phyloP scores from a whole-genome alignment of 179 eudicot species.

The Camellia oleifera region DNA sequence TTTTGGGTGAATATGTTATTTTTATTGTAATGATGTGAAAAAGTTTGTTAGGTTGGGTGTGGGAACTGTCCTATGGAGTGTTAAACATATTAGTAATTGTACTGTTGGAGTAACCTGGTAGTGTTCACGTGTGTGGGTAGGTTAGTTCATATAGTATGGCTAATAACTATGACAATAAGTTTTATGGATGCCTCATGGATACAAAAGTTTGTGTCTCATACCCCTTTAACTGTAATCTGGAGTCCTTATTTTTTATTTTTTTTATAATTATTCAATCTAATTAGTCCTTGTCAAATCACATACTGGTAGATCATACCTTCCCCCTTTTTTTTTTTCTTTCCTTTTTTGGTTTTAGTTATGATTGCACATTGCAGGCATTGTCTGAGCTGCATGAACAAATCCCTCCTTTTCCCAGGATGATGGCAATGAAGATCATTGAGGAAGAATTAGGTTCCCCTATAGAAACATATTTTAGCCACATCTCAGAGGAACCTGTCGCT shows the following conservation, averaged over 20 bases:
- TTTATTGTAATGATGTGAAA: constrained; percentile 1
- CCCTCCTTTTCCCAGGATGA: constrained; percentile 81
- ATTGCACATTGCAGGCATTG: constrained; percentile 83
- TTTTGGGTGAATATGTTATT: neutral
- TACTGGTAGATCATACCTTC: neutral
- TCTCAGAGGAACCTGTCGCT: constrained; percentile 92
- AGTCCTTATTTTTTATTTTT: neutral
- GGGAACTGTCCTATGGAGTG: too few species aligned
- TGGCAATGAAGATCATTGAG: constrained; percentile 89
- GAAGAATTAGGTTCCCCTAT: constrained; percentile 79
- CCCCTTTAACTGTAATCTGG: neutral
- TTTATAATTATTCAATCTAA: neutral
- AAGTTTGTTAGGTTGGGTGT: neutral
- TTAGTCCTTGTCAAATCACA: neutral
- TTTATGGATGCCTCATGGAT: neutral
- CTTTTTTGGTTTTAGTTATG: constrained; percentile 24
- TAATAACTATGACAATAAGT: neutral
- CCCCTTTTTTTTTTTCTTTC: constrained; percentile 7
- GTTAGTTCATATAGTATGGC: neutral
- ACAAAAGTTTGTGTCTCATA: neutral
- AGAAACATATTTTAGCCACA: constrained; percentile 52
- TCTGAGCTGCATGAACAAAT: constrained; percentile 93
- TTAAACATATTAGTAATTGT: neutral
- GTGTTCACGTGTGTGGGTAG: neutral
- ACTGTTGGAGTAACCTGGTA: neutral